Percentiles rank a stretch among this genome's conserved stretches.
Conservation (phyloP, 208 protist genomes). For the Spironucleus salmonicida region DNA sequence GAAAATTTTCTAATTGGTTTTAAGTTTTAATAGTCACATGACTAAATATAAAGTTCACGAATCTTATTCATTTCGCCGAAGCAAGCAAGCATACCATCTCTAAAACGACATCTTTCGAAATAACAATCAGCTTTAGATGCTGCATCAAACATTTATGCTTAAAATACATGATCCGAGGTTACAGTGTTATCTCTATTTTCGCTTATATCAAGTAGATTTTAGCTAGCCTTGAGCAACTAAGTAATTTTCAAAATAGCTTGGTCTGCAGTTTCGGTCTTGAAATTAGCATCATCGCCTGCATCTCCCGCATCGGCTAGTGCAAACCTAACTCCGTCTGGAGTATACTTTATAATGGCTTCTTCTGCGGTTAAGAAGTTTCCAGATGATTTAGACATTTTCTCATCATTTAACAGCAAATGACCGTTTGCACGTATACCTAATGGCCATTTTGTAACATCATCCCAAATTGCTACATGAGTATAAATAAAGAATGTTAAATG, state of each 20-base stretch:
- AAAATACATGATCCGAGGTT: constrained; percentile 4
- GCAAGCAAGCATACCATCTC: not conserved
- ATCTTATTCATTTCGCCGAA: not conserved
- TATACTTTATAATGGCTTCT: constrained; percentile 61
- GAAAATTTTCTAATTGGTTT: not conserved
- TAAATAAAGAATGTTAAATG: constrained; percentile 98
- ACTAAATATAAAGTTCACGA: not conserved
- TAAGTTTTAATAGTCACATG: not conserved
- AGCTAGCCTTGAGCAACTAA: constrained; percentile 69
- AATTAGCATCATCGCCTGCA: constrained; percentile 85
- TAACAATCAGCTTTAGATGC: not conserved
- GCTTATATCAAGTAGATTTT: constrained; percentile 52
- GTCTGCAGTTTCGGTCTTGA: constrained; percentile 71
- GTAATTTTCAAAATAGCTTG: constrained; percentile 81
- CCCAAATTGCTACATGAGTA: constrained; percentile 95
- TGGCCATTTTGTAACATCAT: constrained; percentile 56
- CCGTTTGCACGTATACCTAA: constrained; percentile 87
- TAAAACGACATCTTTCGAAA: constrained; percentile 16
- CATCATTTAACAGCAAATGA: constrained; percentile 87
- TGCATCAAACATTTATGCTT: not conserved
- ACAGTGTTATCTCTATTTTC: not conserved
- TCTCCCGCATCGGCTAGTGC: constrained; percentile 92
- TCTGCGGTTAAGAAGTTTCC: constrained; percentile 88
- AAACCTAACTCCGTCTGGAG: constrained; percentile 53
- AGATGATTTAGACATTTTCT: constrained; percentile 98